Evolutionary conservation across 2,329 filamentous ascomycete species (phyloP).

Genomic region (Raffaelea arxii): DNA sequence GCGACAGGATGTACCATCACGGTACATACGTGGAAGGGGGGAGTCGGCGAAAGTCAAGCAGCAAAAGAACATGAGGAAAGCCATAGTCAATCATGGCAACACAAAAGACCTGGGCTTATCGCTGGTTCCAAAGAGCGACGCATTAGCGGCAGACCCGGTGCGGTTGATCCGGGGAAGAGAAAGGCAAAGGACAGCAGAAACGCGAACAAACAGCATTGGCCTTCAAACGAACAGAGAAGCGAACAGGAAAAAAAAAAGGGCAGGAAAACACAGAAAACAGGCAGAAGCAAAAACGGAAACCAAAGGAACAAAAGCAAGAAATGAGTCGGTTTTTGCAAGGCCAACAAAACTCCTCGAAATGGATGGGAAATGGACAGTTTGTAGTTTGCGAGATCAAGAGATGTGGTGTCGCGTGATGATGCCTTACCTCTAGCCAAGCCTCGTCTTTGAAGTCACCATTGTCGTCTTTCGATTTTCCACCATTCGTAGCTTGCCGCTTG

Average conservation of each 20-base stretch:
- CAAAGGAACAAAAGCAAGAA: too few species aligned
- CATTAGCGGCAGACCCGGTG: constrained; percentile 8
- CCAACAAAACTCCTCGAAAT: not conserved
- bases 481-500: constrained; percentile 89
- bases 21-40: constrained; percentile 11
- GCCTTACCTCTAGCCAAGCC: constrained; percentile 57
- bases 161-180: not conserved
- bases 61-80: too few species aligned
- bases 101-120: constrained; percentile 15
- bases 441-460: constrained; percentile 47
- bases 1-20: not conserved
- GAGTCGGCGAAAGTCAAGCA: too few species aligned
- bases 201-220: too few species aligned
- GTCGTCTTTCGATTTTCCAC: constrained; percentile 45
- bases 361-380: constrained; percentile 8
- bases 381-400: too few species aligned
- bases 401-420: constrained; percentile 23
- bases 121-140: constrained; percentile 5
- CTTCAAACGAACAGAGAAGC: too few species aligned
- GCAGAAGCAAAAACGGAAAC: too few species aligned
- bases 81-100: too few species aligned
- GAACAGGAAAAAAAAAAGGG: not conserved
- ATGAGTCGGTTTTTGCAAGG: too few species aligned
- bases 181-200: not conserved
- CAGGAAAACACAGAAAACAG: not conserved